Base-by-base conservation (phyloP, 2,329 filamentous ascomycete genomes). In the Claviceps sp. region DNA sequence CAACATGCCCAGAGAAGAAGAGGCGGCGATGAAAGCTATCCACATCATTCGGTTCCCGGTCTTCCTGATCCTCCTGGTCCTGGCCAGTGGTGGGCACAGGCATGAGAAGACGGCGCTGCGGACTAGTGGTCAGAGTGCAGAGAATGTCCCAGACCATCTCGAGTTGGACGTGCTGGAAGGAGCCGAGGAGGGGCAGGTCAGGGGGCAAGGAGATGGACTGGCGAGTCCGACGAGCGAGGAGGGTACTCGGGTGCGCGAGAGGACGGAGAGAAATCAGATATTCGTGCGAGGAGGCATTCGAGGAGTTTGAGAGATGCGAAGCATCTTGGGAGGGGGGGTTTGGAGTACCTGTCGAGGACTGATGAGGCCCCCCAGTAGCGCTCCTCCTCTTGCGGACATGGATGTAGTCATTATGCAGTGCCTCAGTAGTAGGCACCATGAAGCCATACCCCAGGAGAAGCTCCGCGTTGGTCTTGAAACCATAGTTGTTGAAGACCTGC, bases 401-500 rank as follows among this genome's bases (percentile, higher is more conserved):
- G 1, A 77, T 64, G 59, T 81, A 81, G 61, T 81, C 78, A 57
- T 81, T 81, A 60, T 82, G 78, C 52, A 80, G 65, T 4, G 60
- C 62, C 0, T 66, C 62, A 0, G 69, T 70, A 50, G 72, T 66
- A 1, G 74, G 71, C 0, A 83, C 61, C 55, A 77, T 71, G 60
- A 84, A 84, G 2, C 80, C 79, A 59, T 85, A 85, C 0, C 75
- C 80, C 2, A 84, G 67, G 1, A 85, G 70, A 23, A 85, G 68
- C 66, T 87, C 83, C 53, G 82, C 83, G 59, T 88, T 89, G 6
- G 83, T 86, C 65, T 87, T 86, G 60, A 70, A 64, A 34, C 85
- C 85, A 60, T 89, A 89, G 63, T 86, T 88, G 68, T 87, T 86
- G 59, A 74, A 82, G 23, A 81, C 64, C 57, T 81, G 77, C 34